These are phyloP conservation scores for Pseudozyma hubeiensis DNA, from an alignment of 1,284 basidiomycete genomes.

Conservation along the genomic window DNA sequence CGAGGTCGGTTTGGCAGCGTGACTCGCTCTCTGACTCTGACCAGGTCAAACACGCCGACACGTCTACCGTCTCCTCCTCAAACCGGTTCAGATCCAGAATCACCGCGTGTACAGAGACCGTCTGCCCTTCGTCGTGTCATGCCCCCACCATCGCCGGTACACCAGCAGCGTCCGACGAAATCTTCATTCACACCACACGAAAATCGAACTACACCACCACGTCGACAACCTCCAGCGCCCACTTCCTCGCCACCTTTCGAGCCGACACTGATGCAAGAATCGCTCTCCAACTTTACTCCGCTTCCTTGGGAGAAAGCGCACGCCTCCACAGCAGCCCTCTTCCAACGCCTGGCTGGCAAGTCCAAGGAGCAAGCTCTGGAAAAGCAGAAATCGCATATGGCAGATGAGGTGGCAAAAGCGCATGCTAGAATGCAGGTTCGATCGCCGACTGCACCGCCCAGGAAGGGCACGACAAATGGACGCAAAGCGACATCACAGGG, in stretches of 20 bases:
- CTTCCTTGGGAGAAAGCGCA: slow-evolving; percentile 25
- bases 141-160: slow-evolving; percentile 1
- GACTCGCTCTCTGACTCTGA: slow-evolving; percentile 25
- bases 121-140: background rate
- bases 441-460: background rate
- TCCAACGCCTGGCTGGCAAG: slow-evolving; percentile 36
- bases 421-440: slow-evolving; percentile 26
- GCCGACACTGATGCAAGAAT: slow-evolving; percentile 30
- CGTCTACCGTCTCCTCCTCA: slow-evolving; percentile 3
- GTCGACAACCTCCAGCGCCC: background rate
- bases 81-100: background rate
- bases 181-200: background rate
- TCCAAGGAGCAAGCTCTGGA: slow-evolving; percentile 11
- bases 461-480: background rate
- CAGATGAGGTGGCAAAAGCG: slow-evolving; percentile 22
- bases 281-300: slow-evolving; percentile 41
- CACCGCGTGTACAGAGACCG: background rate
- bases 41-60: slow-evolving; percentile 14
- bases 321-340: slow-evolving; percentile 13
- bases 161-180: background rate
- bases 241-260: slow-evolving; percentile 19
- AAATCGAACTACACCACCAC: slow-evolving; percentile 6
- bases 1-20: slow-evolving; percentile 38
- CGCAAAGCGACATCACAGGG: background rate
- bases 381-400: slow-evolving; percentile 15